Conservation (phyloP, 2,329 filamentous ascomycete genomes). For the Cryphonectria naterciae region DNA sequence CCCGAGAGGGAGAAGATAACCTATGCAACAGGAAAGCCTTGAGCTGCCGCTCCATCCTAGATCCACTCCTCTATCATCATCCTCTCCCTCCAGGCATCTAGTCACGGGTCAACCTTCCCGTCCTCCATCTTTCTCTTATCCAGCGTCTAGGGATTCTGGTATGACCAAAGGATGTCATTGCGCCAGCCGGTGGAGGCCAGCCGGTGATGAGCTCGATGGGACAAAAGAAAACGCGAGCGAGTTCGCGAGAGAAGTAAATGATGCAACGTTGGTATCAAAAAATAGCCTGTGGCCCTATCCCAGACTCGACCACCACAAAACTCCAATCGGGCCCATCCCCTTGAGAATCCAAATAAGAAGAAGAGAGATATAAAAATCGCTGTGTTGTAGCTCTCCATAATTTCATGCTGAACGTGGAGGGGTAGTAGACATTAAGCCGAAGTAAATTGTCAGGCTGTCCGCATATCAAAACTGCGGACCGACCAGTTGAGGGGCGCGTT, state of each 20-base stretch:
- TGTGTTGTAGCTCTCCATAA: conserved; percentile 22
- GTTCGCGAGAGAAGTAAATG: conserved; percentile 7
- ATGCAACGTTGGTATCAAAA: conserved; percentile 30
- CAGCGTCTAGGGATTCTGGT: neutral
- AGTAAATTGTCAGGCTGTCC: neutral
- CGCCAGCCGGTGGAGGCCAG: conserved; percentile 18
- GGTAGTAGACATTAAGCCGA: conserved; percentile 16
- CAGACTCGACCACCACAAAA: conserved; percentile 14
- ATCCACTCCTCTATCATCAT: neutral
- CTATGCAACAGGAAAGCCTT: conserved; percentile 27
- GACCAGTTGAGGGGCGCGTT: neutral
- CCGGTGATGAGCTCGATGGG: conserved; percentile 20
- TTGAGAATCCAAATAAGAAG: conserved; percentile 14
- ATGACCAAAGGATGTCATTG: conserved; percentile 6
- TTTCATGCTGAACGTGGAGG: conserved; percentile 19
- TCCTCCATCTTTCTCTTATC: neutral
- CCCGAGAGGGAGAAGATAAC: conserved; percentile 12
- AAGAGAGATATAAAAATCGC: neutral
- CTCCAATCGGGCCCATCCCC: conserved; percentile 21
- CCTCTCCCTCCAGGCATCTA: neutral
- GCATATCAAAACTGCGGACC: neutral
- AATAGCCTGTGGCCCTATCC: conserved; percentile 18
- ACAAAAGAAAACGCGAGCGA: conserved; percentile 14
- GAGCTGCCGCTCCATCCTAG: conserved; percentile 1
- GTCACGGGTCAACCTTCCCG: neutral